These are phyloP conservation scores for Didymella glomerata DNA, from an alignment of 2,329 filamentous ascomycete species.

Conservation along the genomic window DNA sequence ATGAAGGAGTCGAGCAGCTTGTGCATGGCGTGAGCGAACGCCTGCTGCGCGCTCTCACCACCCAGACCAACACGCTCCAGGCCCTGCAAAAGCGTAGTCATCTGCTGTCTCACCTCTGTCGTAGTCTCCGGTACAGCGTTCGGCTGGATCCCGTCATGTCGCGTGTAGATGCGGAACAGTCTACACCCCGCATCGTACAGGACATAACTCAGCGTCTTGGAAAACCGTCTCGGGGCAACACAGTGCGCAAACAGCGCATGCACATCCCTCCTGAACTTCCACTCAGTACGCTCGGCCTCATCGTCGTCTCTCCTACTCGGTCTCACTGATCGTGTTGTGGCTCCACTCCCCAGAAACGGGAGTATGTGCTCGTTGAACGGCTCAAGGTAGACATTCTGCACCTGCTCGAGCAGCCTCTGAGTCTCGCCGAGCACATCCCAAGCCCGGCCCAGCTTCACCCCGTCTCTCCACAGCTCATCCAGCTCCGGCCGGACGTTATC, in stretches of 20 bases:
- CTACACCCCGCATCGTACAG: slow-evolving; percentile 62
- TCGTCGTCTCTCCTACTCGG: slow-evolving; percentile 45
- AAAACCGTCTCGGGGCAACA: slow-evolving; percentile 61
- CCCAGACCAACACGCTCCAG: slow-evolving; percentile 72
- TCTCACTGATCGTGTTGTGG: slow-evolving; percentile 44
- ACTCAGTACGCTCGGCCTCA: slow-evolving; percentile 32
- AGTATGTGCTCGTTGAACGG: slow-evolving; percentile 48
- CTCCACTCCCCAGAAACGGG: slow-evolving; percentile 39
- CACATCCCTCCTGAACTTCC: slow-evolving; percentile 67
- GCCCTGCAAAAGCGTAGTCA: slow-evolving; percentile 66
- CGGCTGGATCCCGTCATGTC: slow-evolving; percentile 37
- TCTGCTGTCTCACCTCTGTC: slow-evolving; percentile 56
- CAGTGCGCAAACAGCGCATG: slow-evolving; percentile 72
- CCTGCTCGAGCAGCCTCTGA: slow-evolving; percentile 46
- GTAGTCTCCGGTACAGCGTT: slow-evolving; percentile 30
- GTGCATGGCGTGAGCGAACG: slow-evolving; percentile 77
- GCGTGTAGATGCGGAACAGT: slow-evolving; percentile 53
- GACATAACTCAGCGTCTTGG: slow-evolving; percentile 63
- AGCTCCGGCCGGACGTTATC: slow-evolving; percentile 41
- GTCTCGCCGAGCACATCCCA: slow-evolving; percentile 49
- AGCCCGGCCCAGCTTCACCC: slow-evolving; percentile 37
- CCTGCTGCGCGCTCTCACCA: slow-evolving; percentile 72
- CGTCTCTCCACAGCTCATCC: slow-evolving; percentile 41
- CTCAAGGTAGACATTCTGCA: slow-evolving; percentile 50
- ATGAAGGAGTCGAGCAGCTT: slow-evolving; percentile 71